Evolutionary conservation across 495 filamentous ascomycete genomes (phyloP).

Genomic region (Daldinia caldariorum): DNA sequence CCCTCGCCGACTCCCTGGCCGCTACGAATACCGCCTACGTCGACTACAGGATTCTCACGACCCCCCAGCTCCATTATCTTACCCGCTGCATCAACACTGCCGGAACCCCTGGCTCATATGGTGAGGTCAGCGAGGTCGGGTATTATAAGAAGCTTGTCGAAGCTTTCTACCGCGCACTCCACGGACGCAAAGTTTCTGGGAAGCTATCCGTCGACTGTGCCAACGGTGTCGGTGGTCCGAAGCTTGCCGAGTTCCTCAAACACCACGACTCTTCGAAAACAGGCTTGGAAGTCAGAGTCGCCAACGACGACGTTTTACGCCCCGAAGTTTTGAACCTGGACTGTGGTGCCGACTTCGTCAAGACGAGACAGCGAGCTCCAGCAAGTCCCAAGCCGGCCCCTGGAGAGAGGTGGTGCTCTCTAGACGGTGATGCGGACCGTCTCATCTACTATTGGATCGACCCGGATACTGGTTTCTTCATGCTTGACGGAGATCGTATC

Average conservation of each 20-base stretch:
- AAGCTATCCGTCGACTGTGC: conserved; percentile 90
- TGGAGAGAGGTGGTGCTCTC: conserved; percentile 86
- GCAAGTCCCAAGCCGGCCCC: conserved; percentile 77
- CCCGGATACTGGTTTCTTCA: conserved; percentile 79
- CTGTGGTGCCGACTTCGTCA: conserved; percentile 96
- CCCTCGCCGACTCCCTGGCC: conserved; percentile 79
- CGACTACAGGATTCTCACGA: conserved; percentile 90
- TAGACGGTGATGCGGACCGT: conserved; percentile 95
- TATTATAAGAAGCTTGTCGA: conserved; percentile 91
- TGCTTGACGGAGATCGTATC: conserved; percentile 96
- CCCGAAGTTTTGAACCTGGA: conserved; percentile 89
- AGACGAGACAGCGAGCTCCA: conserved; percentile 93
- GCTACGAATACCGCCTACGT: conserved; percentile 75
- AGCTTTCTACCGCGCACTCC: conserved; percentile 84
- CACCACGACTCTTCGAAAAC: conserved; percentile 73
- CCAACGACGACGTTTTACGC: conserved; percentile 90
- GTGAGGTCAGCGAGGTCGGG: conserved; percentile 84
- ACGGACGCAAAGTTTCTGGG: conserved; percentile 73
- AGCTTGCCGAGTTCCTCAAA: conserved; percentile 87
- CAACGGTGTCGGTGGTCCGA: conserved; percentile 95
- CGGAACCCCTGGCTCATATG: conserved; percentile 82
- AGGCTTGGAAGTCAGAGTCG: conserved; percentile 80
- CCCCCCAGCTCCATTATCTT: conserved; percentile 95
- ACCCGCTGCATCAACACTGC: conserved; percentile 94
- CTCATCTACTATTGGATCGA: conserved; percentile 95